Evolutionary conservation across 192 early-diverging fungal genomes (phyloP).

Genomic region (Backusella tarrabulga): DNA sequence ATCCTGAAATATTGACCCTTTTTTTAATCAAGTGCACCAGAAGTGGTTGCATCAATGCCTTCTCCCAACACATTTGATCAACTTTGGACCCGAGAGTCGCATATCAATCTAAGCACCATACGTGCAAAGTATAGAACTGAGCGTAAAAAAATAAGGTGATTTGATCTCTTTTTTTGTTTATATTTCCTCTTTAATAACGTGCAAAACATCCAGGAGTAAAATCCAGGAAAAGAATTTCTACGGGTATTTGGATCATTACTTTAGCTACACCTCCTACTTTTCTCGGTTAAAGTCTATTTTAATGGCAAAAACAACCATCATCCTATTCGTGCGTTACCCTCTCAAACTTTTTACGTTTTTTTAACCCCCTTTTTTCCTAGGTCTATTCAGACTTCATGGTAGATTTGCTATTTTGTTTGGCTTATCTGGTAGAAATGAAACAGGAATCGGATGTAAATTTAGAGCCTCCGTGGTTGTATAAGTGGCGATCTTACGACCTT

Average conservation of each 20-base stretch:
- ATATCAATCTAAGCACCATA: slow-evolving; percentile 27
- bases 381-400: slow-evolving; percentile 52
- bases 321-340: slow-evolving; percentile 24
- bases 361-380: slow-evolving; percentile 13
- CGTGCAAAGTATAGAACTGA: slow-evolving; percentile 23
- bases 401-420: slow-evolving; percentile 51
- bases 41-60: slow-evolving; percentile 19
- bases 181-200: no score
- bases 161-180: not conserved
- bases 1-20: not conserved
- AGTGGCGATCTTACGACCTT: slow-evolving; percentile 36
- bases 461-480: slow-evolving; percentile 49
- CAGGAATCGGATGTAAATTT: slow-evolving; percentile 26
- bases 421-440: slow-evolving; percentile 58
- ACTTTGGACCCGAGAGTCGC: slow-evolving; percentile 13
- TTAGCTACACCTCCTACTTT: slow-evolving; percentile 5
- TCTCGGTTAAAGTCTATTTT: not conserved
- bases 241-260: not conserved
- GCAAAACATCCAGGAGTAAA: not conserved
- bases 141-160: slow-evolving; percentile 15
- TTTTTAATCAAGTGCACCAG: slow-evolving; percentile 14
- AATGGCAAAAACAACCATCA: slow-evolving; percentile 20
- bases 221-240: not conserved
- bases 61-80: slow-evolving; percentile 15
- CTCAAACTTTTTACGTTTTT: not conserved